Evolutionary conservation across 2,329 filamentous ascomycete genomes (phyloP), one percentile per base, ranked within the genome.

Genomic region (Colletotrichum lindemuthianum): DNA sequence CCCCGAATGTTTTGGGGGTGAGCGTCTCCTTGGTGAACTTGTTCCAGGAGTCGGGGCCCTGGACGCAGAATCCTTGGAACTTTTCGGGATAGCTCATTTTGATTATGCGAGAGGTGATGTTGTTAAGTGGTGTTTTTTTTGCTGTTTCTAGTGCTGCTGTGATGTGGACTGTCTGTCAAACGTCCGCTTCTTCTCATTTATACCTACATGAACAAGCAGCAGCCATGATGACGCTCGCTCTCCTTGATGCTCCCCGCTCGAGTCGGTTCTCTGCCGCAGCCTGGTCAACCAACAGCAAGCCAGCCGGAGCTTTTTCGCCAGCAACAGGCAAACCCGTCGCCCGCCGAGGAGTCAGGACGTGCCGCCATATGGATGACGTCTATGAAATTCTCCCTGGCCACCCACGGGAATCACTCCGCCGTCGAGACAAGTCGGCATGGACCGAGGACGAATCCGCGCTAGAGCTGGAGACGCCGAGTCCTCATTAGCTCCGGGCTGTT

Each of bases 51-150:
- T 79, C 76, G 44, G 78, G 78, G 37, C 75, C 72, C 69, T 80
- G 77, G 65, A 80, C 77, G 66, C 75, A 77, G 71, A 79, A 81
- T 69, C 79, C 79, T 53, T 74, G 72, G 53, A 81, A 81, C 2
- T 77, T 80, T 10, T 81, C 79, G 8, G 79, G 79, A 54, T 81
- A 81, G n/a, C 78, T 78, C 77, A 80, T 80, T 47, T 43, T 76
- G 68, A 16, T 45, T 45, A 6, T 4, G 5, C 52, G 34, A 12
- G 3, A 8, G 13, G 33, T 24, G 4, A 12, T 48, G 12, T 59
- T 4, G 24, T 24, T 16, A 10, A 8, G 39, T 13, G 24, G 3
- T 40, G 15, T 8, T 41, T 13, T 1, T 15, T 40, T 48, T 6
- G 9, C 5, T 24, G 33, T 50, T 24, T 16, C 12, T n/a, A 15